phyloP scores from a whole-genome alignment of 345 rosid species.

The Isatis tinctoria region DNA sequence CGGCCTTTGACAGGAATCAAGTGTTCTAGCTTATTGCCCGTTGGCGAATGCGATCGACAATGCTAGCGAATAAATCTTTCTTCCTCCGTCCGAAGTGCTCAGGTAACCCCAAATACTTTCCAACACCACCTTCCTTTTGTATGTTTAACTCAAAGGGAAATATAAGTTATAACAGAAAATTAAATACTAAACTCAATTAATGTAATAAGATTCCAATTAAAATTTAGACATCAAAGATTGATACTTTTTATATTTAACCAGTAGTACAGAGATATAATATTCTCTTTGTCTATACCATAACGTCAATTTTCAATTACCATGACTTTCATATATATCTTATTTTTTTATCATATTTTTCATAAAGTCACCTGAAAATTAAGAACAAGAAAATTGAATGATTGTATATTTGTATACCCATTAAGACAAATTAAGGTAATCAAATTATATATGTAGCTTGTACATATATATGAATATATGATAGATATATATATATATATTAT shows the following conservation, averaged over 20 bases:
- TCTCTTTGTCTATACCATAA: background rate
- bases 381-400: background rate
- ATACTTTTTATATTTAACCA: no score
- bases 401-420: background rate
- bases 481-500: background rate
- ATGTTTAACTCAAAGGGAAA: no score
- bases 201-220: background rate
- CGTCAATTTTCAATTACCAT: background rate
- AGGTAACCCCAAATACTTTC: no score
- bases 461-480: background rate
- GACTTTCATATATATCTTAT: background rate
- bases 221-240: background rate
- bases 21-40: no score
- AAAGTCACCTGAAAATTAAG: conserved; percentile 16
- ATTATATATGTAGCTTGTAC: background rate
- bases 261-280: no score
- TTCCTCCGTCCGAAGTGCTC: no score
- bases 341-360: background rate
- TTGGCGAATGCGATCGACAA: no score
- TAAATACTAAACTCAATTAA: background rate
- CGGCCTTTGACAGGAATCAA: no score
- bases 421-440: conserved; percentile 4
- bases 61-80: no score
- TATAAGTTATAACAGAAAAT: background rate
- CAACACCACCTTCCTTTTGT: no score